Base-by-base conservation (phyloP, 208 protist genomes). In the Acanthamoeba culbertsoni region DNA sequence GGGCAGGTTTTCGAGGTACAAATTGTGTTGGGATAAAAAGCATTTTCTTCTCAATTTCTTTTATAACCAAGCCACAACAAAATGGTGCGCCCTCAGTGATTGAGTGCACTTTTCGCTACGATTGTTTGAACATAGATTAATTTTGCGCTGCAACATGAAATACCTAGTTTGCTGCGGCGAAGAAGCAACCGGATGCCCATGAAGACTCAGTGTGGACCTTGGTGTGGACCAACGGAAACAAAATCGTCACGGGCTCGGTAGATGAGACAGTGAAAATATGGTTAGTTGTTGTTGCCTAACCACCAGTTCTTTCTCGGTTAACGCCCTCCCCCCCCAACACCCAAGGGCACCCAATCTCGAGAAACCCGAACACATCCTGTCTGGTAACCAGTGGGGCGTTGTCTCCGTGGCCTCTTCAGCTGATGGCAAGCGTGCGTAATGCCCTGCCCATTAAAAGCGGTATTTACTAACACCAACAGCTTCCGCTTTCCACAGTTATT, bases 241-340 rank as follows among this genome's bases (percentile, higher is more conserved):
- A 88, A 62, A 88, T 88, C 45, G 31, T 88, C 1, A 63, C 79
- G 0, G 79, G 79, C 20, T 88, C 79, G 4, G 79, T 88, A 1
- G 79, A 88, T 88, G 79, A 88, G 79, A n/a, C 33, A 28, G 79
- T 88, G 10, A 88, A 88, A 35, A 63, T 88, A 0, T 88, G 79
- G 79, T 88, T 31, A 8, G 28, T 35, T 0, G n/a, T n/a, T n/a
- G n/a, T n/a, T n/a, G n/a, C n/a, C n/a, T n/a, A n/a, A 16, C 53
- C 53, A n/a, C 53, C 53, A 16, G 53, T 23, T 62, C 53, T 62
- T 23, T 62, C 53, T n/a, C 23, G 16, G 18, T 16, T 23, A 62
- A n/a, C 18, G 53, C 18, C 16, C 53, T 62, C 16, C 16, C 16
- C 18, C 18, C 16, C 16, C 53, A 62, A 62, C 53, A 62, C 53